Evolutionary conservation across 768 basidiomycete species (phyloP).

Genomic region (Rhizopogon salebrosus): DNA sequence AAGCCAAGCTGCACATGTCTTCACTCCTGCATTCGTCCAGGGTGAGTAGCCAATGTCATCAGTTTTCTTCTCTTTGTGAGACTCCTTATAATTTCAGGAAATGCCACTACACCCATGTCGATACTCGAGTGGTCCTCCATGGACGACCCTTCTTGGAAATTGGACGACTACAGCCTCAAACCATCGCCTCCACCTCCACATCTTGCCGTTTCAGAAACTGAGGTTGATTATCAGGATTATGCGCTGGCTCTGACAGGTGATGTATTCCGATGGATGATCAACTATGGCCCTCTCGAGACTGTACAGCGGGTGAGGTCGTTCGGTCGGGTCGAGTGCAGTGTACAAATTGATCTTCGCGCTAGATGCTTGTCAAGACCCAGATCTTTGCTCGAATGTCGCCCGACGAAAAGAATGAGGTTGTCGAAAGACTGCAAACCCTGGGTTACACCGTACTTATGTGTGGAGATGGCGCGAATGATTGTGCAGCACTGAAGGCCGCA

Average conservation of each 20-base stretch:
- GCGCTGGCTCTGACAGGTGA: slow-evolving; percentile 91
- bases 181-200: slow-evolving; percentile 69
- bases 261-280: slow-evolving; percentile 97
- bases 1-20: slow-evolving; percentile 85
- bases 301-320: slow-evolving; percentile 70
- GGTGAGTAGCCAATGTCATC: slow-evolving; percentile 37
- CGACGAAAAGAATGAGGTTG: slow-evolving; percentile 97
- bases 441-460: slow-evolving; percentile 99
- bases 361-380: slow-evolving; percentile 98
- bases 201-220: slow-evolving; percentile 64
- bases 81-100: slow-evolving; percentile 37
- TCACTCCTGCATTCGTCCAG: slow-evolving; percentile 71
- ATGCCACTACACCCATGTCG: slow-evolving; percentile 45
- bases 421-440: slow-evolving; percentile 86
- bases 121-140: slow-evolving; percentile 87
- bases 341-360: slow-evolving; percentile 3
- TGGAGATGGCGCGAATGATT: slow-evolving; percentile 98
- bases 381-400: slow-evolving; percentile 99
- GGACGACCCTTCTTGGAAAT: slow-evolving; percentile 79
- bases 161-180: slow-evolving; percentile 86
- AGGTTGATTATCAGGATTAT: slow-evolving; percentile 80
- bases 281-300: slow-evolving; percentile 89
- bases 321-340: not conserved
- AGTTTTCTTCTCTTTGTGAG: not conserved
- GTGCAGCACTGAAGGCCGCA: slow-evolving; percentile 96